Evolutionary conservation across 192 early-diverging fungal genomes (phyloP).

Genomic region (Dissophora globulifera): DNA sequence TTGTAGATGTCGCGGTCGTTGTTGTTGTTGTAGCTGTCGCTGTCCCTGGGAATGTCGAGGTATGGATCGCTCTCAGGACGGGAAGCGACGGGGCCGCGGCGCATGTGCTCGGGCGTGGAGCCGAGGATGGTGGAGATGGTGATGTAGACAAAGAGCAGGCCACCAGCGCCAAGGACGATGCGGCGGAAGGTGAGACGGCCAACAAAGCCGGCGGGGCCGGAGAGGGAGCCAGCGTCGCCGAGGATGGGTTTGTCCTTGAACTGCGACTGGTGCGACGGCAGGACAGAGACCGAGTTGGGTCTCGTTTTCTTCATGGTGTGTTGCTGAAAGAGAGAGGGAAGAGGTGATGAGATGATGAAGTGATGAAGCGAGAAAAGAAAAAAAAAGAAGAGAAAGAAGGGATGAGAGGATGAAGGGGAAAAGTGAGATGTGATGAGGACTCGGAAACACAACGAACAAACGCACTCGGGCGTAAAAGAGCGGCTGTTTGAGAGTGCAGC

Average conservation of each 20-base stretch:
- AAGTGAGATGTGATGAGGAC: background rate
- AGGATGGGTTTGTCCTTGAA: slow-evolving; percentile 52
- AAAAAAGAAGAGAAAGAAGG: background rate
- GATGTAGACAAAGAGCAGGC: slow-evolving; percentile 48
- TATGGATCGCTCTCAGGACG: slow-evolving; percentile 42
- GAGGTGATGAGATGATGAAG: background rate
- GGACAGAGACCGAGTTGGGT: slow-evolving; percentile 40
- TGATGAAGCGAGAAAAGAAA: background rate
- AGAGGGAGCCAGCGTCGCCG: background rate
- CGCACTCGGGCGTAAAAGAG: no score
- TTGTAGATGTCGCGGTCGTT: background rate
- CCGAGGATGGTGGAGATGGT: slow-evolving; percentile 39
- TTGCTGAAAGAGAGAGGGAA: background rate
- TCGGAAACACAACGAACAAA: no score
- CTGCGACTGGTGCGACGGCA: slow-evolving; percentile 42
- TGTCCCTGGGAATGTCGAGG: slow-evolving; percentile 14
- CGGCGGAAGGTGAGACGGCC: slow-evolving; percentile 25
- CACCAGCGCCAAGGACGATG: slow-evolving; percentile 33
- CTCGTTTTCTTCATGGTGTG: slow-evolving; percentile 43
- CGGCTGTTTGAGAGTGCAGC: no score
- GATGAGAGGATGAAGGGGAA: background rate
- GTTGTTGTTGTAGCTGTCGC: background rate
- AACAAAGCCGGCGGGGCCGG: background rate
- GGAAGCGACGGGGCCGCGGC: background rate
- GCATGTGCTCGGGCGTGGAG: slow-evolving; percentile 9